phyloP scores from a whole-genome alignment of 176 grass and related monocot species.

The Eleusine coracana region DNA sequence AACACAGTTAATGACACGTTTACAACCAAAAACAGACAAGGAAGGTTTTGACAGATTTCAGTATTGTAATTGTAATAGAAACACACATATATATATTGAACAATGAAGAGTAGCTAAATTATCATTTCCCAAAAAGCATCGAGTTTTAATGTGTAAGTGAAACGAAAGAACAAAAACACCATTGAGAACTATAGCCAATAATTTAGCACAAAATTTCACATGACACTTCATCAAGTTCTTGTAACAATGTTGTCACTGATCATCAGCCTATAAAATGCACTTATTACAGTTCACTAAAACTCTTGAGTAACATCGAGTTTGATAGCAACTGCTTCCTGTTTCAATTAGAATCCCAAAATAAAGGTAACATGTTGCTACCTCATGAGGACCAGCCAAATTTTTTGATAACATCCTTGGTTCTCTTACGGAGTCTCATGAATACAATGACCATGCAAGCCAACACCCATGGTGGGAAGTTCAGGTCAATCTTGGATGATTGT shows the following conservation, averaged over 20 bases:
- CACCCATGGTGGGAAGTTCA: conserved; percentile 88
- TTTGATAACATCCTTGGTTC: conserved; percentile 78
- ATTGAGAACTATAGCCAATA: not conserved
- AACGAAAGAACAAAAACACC: not conserved
- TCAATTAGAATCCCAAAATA: not conserved
- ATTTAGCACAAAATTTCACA: conserved; percentile 1
- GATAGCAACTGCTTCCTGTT: not conserved
- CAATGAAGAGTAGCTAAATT: not conserved
- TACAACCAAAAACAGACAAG: not conserved
- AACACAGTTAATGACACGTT: not conserved
- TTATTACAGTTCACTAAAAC: conserved; percentile 23
- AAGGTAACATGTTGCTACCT: conserved; percentile 25
- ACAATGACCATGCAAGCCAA: conserved; percentile 80
- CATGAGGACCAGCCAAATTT: conserved; percentile 73
- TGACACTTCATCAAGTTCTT: conserved; percentile 3
- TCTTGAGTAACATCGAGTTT: not conserved
- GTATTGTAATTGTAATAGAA: not conserved
- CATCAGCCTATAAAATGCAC: not conserved
- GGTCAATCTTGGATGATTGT: conserved; percentile 43
- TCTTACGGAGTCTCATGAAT: conserved; percentile 79
- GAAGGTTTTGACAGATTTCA: not conserved
- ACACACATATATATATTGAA: not conserved
- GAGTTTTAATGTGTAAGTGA: not conserved
- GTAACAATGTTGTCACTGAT: not conserved
- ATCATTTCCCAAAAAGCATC: not conserved